A percentile compares a stretch with the other conserved stretches of the same genome.
Conservation (phyloP, 306 rosid genomes). For the Hippophae gyantsensis region DNA sequence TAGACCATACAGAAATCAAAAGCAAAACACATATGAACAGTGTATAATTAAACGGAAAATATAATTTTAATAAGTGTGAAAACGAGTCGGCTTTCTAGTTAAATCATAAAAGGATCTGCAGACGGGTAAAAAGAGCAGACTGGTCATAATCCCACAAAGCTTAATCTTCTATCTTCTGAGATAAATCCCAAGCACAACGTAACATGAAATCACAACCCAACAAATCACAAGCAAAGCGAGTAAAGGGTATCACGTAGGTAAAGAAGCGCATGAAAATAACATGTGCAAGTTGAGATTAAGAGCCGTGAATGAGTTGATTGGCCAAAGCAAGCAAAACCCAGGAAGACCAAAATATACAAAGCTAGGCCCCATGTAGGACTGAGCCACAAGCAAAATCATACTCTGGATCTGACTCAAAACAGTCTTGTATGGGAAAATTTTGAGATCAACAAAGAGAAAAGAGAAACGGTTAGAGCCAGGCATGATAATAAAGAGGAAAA, state of each 20-base stretch:
- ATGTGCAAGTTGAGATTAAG: constrained; percentile 14
- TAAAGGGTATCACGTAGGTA: neutral
- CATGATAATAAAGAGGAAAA: neutral
- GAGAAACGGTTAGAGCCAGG: constrained; percentile 1
- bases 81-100: too few species aligned
- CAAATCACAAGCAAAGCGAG: constrained; percentile 10
- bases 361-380: constrained; percentile 30
- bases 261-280: constrained; percentile 8
- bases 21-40: too few species aligned
- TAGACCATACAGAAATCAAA: too few species aligned
- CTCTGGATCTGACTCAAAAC: constrained; percentile 30
- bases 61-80: too few species aligned
- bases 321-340: constrained; percentile 22
- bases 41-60: too few species aligned
- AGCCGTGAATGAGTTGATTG: constrained; percentile 18
- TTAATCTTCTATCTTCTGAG: neutral
- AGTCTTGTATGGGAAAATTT: constrained; percentile 17
- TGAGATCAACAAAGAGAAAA: constrained; percentile 13
- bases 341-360: constrained; percentile 22
- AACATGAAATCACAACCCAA: constrained; percentile 39
- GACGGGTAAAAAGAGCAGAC: too few species aligned
- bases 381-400: constrained; percentile 21
- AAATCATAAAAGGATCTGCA: too few species aligned
- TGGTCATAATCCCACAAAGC: neutral
- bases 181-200: constrained; percentile 4